These are phyloP conservation scores for Phytopythium helicoides DNA, from an alignment of 352 stramenopile species.

Conservation along the genomic window DNA sequence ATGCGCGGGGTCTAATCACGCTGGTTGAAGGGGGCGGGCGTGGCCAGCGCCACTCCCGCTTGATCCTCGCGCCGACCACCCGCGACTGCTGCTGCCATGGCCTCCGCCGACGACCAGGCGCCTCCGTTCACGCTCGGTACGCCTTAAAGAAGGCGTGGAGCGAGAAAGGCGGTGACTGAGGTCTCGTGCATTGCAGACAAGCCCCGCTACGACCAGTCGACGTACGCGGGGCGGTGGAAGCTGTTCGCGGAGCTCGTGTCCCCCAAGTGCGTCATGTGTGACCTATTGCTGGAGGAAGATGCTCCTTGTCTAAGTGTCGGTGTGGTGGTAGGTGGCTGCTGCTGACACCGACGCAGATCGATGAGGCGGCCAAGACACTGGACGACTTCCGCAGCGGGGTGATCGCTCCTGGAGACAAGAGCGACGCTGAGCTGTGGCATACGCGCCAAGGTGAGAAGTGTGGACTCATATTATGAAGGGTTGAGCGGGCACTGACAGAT, in stretches of 20 bases:
- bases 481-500: not conserved
- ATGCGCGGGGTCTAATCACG: too few relatives aligned
- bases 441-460: constrained; percentile 43
- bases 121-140: constrained; percentile 35
- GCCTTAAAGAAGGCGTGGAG: too few relatives aligned
- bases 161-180: not conserved
- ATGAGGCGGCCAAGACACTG: constrained; percentile 49
- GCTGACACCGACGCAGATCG: constrained; percentile 61
- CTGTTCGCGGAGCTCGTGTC: constrained; percentile 85
- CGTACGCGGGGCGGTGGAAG: constrained; percentile 81
- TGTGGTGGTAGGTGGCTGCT: constrained; percentile 53
- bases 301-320: too few relatives aligned
- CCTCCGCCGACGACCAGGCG: constrained; percentile 17
- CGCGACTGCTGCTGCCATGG: not conserved
- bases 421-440: constrained; percentile 76
- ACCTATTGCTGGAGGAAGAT: too few relatives aligned
- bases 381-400: constrained; percentile 51
- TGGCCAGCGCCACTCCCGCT: too few relatives aligned
- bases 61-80: too few relatives aligned
- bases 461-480: not conserved
- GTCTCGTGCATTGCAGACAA: constrained; percentile 31
- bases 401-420: constrained; percentile 38
- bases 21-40: too few relatives aligned
- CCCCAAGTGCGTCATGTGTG: constrained; percentile 44
- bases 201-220: constrained; percentile 82